A percentile compares a stretch with the other conserved stretches of the same genome.
These are phyloP conservation scores for Spergularia bocconei DNA, from an alignment of 148 eudicot genomes.

Conservation along the genomic window DNA sequence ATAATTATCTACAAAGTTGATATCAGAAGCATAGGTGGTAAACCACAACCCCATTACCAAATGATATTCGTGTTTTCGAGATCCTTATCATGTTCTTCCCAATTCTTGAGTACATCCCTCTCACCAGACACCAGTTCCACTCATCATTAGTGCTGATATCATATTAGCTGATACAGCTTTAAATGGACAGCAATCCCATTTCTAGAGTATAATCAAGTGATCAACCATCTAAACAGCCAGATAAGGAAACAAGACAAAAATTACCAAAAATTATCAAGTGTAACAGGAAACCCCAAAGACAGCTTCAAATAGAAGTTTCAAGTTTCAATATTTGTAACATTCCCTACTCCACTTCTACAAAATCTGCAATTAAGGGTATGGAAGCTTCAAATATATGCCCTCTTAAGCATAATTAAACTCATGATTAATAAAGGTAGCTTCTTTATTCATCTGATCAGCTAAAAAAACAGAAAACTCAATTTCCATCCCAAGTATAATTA, in stretches of 20 bases:
- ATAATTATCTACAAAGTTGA: not conserved
- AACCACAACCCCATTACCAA: not conserved
- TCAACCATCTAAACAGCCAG: no score
- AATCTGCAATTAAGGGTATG: not conserved
- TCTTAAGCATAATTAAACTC: no score
- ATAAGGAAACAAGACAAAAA: not conserved
- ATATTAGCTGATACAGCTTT: not conserved
- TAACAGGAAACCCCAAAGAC: not conserved
- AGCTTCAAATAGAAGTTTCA: not conserved
- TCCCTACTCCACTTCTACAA: conserved; percentile 13
- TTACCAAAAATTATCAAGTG: not conserved
- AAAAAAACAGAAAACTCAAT: not conserved
- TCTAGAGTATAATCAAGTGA: no score
- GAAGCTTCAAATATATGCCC: no score
- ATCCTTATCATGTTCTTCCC: not conserved
- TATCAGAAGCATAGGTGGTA: no score
- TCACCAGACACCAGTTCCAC: not conserved
- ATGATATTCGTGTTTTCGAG: not conserved
- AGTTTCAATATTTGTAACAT: not conserved
- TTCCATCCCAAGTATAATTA: not conserved
- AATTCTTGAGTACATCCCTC: not conserved
- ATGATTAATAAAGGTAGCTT: no score
- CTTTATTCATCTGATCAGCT: not conserved
- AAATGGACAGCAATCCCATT: not conserved
- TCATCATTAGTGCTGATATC: not conserved